A percentile compares a stretch with the other conserved stretches of the same genome.
These are phyloP conservation scores for Kandelia obovata DNA, from an alignment of 345 rosid genomes.

Conservation along the genomic window DNA sequence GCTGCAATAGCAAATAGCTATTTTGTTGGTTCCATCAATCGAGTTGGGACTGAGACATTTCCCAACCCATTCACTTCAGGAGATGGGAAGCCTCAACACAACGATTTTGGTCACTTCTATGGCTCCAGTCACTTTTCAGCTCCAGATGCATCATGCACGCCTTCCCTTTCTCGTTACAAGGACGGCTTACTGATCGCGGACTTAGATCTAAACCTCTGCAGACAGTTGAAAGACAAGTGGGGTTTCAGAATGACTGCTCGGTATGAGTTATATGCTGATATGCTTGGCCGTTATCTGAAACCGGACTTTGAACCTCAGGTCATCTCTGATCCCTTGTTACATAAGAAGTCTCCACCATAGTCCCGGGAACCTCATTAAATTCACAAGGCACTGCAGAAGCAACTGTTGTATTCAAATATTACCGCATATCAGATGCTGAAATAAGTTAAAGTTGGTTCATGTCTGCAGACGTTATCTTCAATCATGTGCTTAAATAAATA, in stretches of 20 bases:
- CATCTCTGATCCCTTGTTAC: conserved; percentile 67
- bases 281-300: conserved; percentile 52
- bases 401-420: too few species aligned
- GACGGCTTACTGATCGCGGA: conserved; percentile 82
- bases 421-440: too few species aligned
- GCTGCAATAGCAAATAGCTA: conserved; percentile 95
- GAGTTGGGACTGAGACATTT: conserved; percentile 91
- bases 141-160: conserved; percentile 92
- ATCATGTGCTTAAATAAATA: too few species aligned
- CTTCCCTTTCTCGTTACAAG: conserved; percentile 69
- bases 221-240: conserved; percentile 95
- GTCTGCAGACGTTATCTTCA: too few species aligned
- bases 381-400: background rate
- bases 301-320: conserved; percentile 77
- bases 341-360: conserved; percentile 45
- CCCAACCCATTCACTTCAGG: conserved; percentile 93
- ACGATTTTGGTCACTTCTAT: conserved; percentile 87
- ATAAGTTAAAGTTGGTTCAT: too few species aligned
- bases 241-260: conserved; percentile 88
- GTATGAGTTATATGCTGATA: conserved; percentile 62
- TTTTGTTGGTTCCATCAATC: conserved; percentile 92
- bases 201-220: conserved; percentile 88
- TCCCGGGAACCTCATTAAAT: conserved; percentile 8
- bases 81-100: conserved; percentile 80
- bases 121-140: conserved; percentile 93